Percentiles rank a stretch among this genome's conserved stretches.
These are phyloP conservation scores for Rhodomyrtus psidioides DNA, from an alignment of 441 rosid species.

Conservation along the genomic window DNA sequence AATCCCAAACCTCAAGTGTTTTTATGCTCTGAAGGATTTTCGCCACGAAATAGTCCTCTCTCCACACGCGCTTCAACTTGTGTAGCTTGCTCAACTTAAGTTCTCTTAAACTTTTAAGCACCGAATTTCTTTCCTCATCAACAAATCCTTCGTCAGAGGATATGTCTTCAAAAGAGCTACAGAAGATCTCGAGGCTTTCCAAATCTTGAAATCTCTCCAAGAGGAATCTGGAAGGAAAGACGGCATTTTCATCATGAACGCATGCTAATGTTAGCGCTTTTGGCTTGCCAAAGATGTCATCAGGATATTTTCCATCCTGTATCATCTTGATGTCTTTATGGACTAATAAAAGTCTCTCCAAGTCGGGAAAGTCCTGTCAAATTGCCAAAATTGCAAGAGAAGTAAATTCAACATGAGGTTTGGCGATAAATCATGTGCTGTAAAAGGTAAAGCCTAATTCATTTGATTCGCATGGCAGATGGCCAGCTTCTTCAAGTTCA, in stretches of 20 bases:
- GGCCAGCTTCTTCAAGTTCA: no score
- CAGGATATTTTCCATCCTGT: accelerated
- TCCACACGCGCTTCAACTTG: not conserved
- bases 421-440: accelerated
- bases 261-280: not conserved
- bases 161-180: not conserved
- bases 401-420: not conserved
- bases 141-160: accelerated
- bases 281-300: not conserved
- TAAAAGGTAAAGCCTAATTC: no score
- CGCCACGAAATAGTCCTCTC: not conserved
- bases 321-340: not conserved
- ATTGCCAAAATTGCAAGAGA: not conserved
- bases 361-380: not conserved
- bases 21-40: accelerated
- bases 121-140: not conserved
- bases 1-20: not conserved
- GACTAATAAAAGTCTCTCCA: not conserved
- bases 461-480: no score
- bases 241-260: accelerated
- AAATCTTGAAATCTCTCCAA: not conserved
- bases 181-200: accelerated
- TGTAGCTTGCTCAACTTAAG: not conserved
- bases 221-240: not conserved
- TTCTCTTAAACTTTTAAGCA: not conserved